Evolutionary conservation across 441 rosid species (phyloP).

Genomic region (Jatropha multifida): DNA sequence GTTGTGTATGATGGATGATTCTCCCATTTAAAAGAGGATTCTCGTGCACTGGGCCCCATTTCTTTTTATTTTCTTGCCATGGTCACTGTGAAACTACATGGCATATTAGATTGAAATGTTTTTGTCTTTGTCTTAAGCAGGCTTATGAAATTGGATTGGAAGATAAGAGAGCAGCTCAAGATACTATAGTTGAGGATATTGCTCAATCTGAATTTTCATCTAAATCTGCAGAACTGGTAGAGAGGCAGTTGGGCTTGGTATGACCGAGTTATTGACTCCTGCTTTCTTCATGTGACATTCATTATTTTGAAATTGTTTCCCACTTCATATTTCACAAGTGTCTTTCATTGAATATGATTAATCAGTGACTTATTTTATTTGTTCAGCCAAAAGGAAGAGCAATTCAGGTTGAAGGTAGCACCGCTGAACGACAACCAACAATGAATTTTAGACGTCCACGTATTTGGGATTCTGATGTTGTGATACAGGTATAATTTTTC

Average conservation of each 20-base stretch:
- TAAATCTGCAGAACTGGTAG: slow-evolving; percentile 26
- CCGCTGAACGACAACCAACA: slow-evolving; percentile 54
- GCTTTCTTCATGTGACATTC: not conserved
- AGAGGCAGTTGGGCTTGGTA: slow-evolving; percentile 29
- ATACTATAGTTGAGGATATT: slow-evolving; percentile 13
- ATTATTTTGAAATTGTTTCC: not conserved
- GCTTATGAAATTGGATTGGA: slow-evolving; percentile 26
- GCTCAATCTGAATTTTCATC: slow-evolving; percentile 21
- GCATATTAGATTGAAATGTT: slow-evolving; percentile 3
- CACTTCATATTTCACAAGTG: not conserved
- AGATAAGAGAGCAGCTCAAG: slow-evolving; percentile 20
- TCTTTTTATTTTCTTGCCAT: slow-evolving; percentile 4
- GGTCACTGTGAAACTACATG: slow-evolving; percentile 11
- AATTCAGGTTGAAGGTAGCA: slow-evolving; percentile 55
- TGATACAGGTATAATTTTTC: slow-evolving; percentile 54
- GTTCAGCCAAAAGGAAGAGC: slow-evolving; percentile 58
- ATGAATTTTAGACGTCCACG: slow-evolving; percentile 41
- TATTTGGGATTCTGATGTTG: slow-evolving; percentile 55
- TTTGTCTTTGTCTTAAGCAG: slow-evolving; percentile 22
- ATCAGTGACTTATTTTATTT: slow-evolving; percentile 5
- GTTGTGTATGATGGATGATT: not conserved
- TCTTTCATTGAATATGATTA: slow-evolving; percentile 1
- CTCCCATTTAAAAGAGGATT: not conserved
- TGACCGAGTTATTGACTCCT: slow-evolving; percentile 15
- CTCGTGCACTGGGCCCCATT: not conserved